These are phyloP conservation scores for Globomyces pollinis-pini DNA, from an alignment of 192 early-diverging fungal genomes.

Conservation along the genomic window DNA sequence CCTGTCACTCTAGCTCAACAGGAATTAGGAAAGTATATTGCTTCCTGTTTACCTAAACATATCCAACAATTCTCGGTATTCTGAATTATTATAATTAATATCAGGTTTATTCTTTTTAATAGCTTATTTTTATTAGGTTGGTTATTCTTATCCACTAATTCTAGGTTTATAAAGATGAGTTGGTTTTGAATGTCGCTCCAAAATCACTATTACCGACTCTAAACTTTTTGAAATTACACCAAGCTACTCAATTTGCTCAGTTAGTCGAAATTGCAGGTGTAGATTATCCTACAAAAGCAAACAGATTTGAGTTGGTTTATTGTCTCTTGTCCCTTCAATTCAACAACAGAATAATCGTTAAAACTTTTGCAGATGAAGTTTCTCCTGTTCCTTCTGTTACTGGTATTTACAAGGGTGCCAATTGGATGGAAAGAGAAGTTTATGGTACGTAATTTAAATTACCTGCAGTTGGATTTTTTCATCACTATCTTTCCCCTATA, in stretches of 20 bases:
- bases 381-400: slow-evolving; percentile 84
- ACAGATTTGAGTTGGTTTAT: slow-evolving; percentile 98
- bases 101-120: no score
- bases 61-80: slow-evolving; percentile 96
- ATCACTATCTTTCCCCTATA: no score
- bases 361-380: slow-evolving; percentile 91
- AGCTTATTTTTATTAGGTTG: slow-evolving; percentile 73
- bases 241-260: slow-evolving; percentile 87
- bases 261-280: slow-evolving; percentile 80
- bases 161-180: slow-evolving; percentile 95
- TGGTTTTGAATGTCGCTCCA: slow-evolving; percentile 90
- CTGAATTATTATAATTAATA: no score
- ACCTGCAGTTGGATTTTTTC: no score
- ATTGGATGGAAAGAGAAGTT: slow-evolving; percentile 97
- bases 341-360: slow-evolving; percentile 93
- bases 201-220: slow-evolving; percentile 66
- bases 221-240: slow-evolving; percentile 90
- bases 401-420: slow-evolving; percentile 71
- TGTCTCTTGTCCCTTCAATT: slow-evolving; percentile 76
- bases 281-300: slow-evolving; percentile 82
- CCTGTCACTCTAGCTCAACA: slow-evolving; percentile 1
- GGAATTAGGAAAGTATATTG: slow-evolving; percentile 66
- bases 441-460: no score
- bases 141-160: slow-evolving; percentile 96
- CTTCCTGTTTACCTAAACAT: slow-evolving; percentile 81